A percentile compares a stretch with the other conserved stretches of the same genome.
These are phyloP conservation scores for Papilionanthe hybrid DNA, from an alignment of 116 monocot species.

Conservation along the genomic window DNA sequence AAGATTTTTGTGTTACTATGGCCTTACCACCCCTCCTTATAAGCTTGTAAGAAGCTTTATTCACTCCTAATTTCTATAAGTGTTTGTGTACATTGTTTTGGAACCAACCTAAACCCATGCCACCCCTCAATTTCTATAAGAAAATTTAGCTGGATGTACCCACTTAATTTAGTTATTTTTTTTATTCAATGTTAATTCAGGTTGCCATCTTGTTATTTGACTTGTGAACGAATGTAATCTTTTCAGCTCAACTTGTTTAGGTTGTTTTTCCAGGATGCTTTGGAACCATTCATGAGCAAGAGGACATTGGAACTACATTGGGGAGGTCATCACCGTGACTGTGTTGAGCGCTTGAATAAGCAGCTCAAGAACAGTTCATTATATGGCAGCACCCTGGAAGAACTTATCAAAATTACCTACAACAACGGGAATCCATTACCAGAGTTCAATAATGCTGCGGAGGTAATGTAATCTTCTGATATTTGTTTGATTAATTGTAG, in stretches of 20 bases:
- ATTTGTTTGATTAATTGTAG: too few relatives aligned
- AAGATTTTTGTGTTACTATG: conserved; percentile 58
- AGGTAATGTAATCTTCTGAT: conserved; percentile 35
- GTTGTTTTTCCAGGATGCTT: conserved; percentile 39
- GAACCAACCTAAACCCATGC: not conserved
- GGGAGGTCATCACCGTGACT: conserved; percentile 70
- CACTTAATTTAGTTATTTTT: not conserved
- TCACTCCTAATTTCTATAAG: not conserved
- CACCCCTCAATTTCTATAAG: not conserved
- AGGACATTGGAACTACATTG: conserved; percentile 82
- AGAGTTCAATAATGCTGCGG: conserved; percentile 88
- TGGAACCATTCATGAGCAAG: conserved; percentile 94
- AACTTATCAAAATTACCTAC: conserved; percentile 71
- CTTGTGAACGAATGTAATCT: not conserved
- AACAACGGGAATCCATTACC: conserved; percentile 94
- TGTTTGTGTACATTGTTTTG: not conserved
- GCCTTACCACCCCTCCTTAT: conserved; percentile 88
- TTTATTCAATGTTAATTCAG: not conserved
- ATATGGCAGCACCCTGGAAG: conserved; percentile 88
- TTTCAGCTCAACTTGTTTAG: not conserved
- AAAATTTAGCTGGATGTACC: not conserved
- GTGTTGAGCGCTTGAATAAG: conserved; percentile 81
- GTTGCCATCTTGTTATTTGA: too few relatives aligned
- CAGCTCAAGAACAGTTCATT: conserved; percentile 61
- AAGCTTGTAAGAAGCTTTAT: conserved; percentile 52